phyloP scores from a whole-genome alignment of 306 rosid species.

The Sechiopsis laciniata region DNA sequence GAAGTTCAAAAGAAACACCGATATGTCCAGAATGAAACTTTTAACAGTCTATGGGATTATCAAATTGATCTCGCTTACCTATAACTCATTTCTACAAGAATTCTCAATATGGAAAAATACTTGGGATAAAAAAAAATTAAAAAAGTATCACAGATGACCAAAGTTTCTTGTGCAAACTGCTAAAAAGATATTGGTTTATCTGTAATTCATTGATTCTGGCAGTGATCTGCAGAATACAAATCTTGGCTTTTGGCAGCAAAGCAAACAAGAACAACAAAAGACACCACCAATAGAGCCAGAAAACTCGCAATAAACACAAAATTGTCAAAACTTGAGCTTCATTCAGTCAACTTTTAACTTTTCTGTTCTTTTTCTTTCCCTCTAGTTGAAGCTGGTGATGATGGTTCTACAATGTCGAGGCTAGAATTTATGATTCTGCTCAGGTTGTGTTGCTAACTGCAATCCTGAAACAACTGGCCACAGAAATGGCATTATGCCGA shows the following conservation, averaged over 20 bases:
- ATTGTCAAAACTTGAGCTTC: constrained; percentile 2
- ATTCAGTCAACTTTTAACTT: not conserved
- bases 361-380: constrained; percentile 2
- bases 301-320: constrained; percentile 21
- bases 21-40: not conserved
- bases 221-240: constrained; percentile 10
- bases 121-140: not conserved
- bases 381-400: constrained; percentile 1
- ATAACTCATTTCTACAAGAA: not conserved
- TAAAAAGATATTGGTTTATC: not conserved
- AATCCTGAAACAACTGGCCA: not conserved
- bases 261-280: not conserved
- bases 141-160: not conserved
- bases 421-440: not conserved
- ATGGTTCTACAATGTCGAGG: constrained; percentile 10
- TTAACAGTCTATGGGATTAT: not conserved
- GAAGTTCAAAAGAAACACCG: not conserved
- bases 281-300: constrained; percentile 2
- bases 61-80: not conserved
- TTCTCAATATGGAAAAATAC: not conserved
- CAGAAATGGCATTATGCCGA: not conserved
- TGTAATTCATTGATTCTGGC: constrained; percentile 13
- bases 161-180: constrained; percentile 3
- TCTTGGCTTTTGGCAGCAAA: not conserved
- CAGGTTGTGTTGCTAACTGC: not conserved